A percentile compares a stretch with the other conserved stretches of the same genome.
Evolutionary conservation across 2,329 filamentous ascomycete species (phyloP).

Genomic region (Ceratocystis destructans): DNA sequence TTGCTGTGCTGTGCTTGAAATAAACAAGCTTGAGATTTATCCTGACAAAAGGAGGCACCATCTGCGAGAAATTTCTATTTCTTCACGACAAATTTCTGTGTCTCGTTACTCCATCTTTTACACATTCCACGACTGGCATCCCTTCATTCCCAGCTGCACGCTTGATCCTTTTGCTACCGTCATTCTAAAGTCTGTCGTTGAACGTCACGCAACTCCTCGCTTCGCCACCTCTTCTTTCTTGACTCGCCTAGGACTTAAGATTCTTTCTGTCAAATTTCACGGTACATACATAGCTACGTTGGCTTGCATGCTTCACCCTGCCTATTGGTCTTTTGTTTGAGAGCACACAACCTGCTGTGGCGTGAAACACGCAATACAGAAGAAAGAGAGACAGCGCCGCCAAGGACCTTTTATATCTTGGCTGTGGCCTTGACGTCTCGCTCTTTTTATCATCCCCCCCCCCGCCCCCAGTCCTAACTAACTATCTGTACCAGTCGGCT

Average conservation of each 20-base stretch:
- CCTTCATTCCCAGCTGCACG: background rate
- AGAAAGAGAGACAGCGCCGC: background rate
- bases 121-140: background rate
- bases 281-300: background rate
- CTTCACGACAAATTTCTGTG: background rate
- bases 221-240: background rate
- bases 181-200: background rate
- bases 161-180: background rate
- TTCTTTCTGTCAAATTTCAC: background rate
- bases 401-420: background rate
- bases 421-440: background rate
- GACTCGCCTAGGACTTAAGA: background rate
- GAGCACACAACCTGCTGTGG: background rate
- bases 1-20: constrained; percentile 1
- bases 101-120: background rate
- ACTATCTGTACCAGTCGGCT: background rate
- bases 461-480: background rate
- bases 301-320: background rate
- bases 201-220: background rate
- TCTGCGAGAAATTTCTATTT: background rate
- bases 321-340: background rate
- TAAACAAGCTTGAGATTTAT: background rate
- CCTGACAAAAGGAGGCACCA: background rate
- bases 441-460: background rate
- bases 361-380: background rate